Percentiles rank a stretch among this genome's conserved stretches.
Conservation (phyloP, 495 filamentous ascomycete species). For the Penicillium crystallinum region DNA sequence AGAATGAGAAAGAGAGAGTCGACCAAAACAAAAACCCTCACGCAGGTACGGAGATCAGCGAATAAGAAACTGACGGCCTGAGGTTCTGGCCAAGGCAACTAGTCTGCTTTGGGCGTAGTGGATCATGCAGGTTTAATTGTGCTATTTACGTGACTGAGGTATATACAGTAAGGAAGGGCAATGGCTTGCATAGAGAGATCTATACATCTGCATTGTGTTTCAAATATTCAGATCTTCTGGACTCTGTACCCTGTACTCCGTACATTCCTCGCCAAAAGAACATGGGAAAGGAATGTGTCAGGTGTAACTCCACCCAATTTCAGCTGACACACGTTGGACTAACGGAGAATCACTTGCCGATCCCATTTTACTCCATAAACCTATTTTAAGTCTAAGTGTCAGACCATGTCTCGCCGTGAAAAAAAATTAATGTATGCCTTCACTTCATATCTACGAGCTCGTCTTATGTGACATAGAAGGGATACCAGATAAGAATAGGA, state of each 20-base stretch:
- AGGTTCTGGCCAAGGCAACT: slow-evolving; percentile 12
- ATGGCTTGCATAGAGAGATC: no score
- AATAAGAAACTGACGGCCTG: slow-evolving; percentile 10
- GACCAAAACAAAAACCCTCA: background rate
- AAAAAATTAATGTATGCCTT: slow-evolving; percentile 3
- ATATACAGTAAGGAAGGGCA: no score
- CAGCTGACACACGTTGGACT: background rate
- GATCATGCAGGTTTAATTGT: slow-evolving; percentile 19
- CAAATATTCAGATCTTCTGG: no score
- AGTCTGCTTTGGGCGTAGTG: slow-evolving; percentile 3
- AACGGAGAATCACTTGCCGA: slow-evolving; percentile 2
- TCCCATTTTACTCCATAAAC: background rate
- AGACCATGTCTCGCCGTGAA: background rate
- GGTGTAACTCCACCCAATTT: background rate
- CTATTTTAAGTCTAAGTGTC: slow-evolving; percentile 3
- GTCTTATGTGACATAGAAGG: slow-evolving; percentile 7
- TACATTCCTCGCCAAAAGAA: no score
- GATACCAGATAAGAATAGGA: slow-evolving; percentile 5
- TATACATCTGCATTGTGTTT: no score
- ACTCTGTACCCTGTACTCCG: no score
- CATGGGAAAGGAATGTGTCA: background rate
- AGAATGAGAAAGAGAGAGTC: background rate
- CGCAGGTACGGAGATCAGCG: slow-evolving; percentile 2
- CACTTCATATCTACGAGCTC: slow-evolving; percentile 19
- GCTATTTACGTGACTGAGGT: background rate